These are phyloP conservation scores for Leucogyrophana mollusca DNA, from an alignment of 768 basidiomycete species.

Conservation along the genomic window DNA sequence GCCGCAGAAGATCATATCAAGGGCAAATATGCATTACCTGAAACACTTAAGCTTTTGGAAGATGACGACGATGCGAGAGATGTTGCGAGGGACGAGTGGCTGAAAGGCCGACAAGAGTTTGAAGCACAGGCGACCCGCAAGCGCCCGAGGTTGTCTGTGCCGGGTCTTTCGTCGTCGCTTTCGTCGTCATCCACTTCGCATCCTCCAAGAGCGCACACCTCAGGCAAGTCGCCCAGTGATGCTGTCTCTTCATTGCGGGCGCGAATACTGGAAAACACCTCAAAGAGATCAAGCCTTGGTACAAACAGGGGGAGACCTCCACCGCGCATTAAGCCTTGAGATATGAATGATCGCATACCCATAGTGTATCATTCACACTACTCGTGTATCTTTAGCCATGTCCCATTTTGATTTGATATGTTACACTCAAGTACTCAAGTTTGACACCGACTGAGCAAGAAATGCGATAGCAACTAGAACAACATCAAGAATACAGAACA, in stretches of 20 bases:
- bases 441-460: conserved; percentile 37
- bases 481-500: conserved; percentile 60
- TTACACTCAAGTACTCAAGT: no score
- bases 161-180: conserved; percentile 20
- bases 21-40: conserved; percentile 74
- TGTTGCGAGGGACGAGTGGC: conserved; percentile 67
- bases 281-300: conserved; percentile 30
- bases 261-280: conserved; percentile 58
- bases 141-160: conserved; percentile 42
- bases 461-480: conserved; percentile 57
- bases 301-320: conserved; percentile 16
- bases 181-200: conserved; percentile 20
- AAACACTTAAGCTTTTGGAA: conserved; percentile 60
- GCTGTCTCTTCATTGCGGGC: conserved; percentile 47
- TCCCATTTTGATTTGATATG: no score
- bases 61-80: conserved; percentile 60
- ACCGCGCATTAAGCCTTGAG: conserved; percentile 1
- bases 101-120: conserved; percentile 47
- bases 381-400: no score
- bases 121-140: conserved; percentile 44
- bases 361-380: no score
- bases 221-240: conserved; percentile 17
- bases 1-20: conserved; percentile 70
- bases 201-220: conserved; percentile 16
- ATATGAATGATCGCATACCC: no score